phyloP scores from a whole-genome alignment of 2,329 filamentous ascomycete species.

The Fusarium penzigii region DNA sequence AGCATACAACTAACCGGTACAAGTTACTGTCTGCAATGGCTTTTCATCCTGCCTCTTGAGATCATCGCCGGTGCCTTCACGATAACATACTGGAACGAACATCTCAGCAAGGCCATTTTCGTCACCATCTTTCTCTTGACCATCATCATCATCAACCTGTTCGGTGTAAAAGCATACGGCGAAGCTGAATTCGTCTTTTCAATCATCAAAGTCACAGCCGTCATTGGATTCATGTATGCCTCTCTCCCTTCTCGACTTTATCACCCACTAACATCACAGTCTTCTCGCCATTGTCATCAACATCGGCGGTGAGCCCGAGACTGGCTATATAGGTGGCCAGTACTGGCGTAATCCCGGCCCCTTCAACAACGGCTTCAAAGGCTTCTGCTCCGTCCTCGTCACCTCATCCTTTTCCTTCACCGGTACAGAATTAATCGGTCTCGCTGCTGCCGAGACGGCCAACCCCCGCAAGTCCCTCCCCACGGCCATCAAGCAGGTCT shows the following conservation, averaged over 20 bases:
- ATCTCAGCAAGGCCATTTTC: constrained; percentile 69
- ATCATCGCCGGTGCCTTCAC: constrained; percentile 86
- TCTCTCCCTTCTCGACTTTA: constrained; percentile 26
- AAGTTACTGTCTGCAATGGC: constrained; percentile 85
- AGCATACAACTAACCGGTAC: not conserved
- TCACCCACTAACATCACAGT: constrained; percentile 40
- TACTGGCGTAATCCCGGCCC: constrained; percentile 80
- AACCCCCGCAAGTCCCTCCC: constrained; percentile 81
- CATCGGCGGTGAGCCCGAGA: constrained; percentile 71
- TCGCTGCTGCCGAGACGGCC: constrained; percentile 74
- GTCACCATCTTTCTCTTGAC: constrained; percentile 77
- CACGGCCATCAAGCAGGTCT: constrained; percentile 88
- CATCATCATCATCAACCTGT: constrained; percentile 82
- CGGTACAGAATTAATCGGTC: constrained; percentile 74
- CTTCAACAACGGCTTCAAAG: constrained; percentile 81
- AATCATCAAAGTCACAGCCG: constrained; percentile 80
- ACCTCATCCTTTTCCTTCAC: constrained; percentile 76
- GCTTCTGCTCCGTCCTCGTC: constrained; percentile 74
- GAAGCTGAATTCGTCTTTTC: constrained; percentile 89
- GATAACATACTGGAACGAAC: constrained; percentile 74
- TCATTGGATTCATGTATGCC: constrained; percentile 82
- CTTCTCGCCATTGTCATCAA: constrained; percentile 85
- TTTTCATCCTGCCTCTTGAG: constrained; percentile 79
- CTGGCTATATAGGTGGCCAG: constrained; percentile 76
- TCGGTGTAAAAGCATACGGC: constrained; percentile 84